phyloP scores from a whole-genome alignment of 2,329 filamentous ascomycete species.

The Colletotrichum truncatum region DNA sequence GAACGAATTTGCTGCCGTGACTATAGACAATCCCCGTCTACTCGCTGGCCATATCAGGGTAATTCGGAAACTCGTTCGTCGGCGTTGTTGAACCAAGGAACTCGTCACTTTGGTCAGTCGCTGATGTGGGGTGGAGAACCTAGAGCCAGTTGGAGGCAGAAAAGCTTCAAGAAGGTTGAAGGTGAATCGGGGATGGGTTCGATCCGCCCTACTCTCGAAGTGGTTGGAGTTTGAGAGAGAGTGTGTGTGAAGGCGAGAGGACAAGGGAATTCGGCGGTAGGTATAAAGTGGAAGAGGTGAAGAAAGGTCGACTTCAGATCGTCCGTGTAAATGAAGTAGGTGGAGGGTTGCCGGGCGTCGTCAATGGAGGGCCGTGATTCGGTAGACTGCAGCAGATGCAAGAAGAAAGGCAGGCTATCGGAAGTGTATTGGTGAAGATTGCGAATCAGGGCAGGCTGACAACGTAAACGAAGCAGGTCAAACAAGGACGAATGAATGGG shows the following conservation, averaged over 20 bases:
- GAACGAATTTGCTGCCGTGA: background rate
- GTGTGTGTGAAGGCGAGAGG: background rate
- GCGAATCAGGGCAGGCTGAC: too few species aligned
- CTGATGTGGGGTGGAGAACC: background rate
- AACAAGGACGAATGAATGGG: constrained; percentile 4
- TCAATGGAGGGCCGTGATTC: constrained; percentile 26
- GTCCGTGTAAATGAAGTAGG: constrained; percentile 28
- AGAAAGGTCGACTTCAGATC: constrained; percentile 4
- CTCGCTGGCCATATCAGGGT: constrained; percentile 20
- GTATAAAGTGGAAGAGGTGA: background rate
- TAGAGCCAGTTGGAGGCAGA: background rate
- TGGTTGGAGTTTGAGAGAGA: background rate
- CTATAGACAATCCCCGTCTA: background rate
- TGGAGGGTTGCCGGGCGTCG: constrained; percentile 20
- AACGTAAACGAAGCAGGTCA: background rate
- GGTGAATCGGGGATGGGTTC: background rate
- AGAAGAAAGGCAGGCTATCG: constrained; percentile 6
- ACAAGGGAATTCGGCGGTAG: background rate
- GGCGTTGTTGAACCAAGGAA: background rate
- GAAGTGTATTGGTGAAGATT: constrained; percentile 12
- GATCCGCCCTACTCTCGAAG: background rate
- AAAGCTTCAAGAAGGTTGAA: background rate
- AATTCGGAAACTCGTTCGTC: background rate
- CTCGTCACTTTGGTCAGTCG: background rate
- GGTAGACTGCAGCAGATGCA: constrained; percentile 14